These are phyloP conservation scores for Thielaviopsis punctulata DNA, from an alignment of 2,329 filamentous ascomycete species.

Conservation along the genomic window DNA sequence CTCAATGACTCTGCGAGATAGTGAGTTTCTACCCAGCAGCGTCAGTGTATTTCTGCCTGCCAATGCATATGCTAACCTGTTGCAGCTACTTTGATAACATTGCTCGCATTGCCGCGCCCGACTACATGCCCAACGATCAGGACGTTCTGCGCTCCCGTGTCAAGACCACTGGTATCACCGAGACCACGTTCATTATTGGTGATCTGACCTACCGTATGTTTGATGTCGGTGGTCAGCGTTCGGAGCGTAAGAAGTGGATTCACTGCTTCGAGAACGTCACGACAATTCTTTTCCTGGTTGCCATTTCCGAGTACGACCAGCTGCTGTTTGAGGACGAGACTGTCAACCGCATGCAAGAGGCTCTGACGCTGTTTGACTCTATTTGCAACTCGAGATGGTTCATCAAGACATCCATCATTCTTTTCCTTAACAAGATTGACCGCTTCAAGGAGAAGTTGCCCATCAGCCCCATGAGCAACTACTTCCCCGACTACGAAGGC, in stretches of 20 bases:
- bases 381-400: constrained; percentile 85
- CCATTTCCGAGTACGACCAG: constrained; percentile 92
- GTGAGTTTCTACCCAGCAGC: constrained; percentile 31
- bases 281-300: constrained; percentile 80
- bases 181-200: constrained; percentile 83
- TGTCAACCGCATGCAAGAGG: constrained; percentile 87
- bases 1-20: constrained; percentile 92
- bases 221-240: constrained; percentile 80
- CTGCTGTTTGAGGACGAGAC: constrained; percentile 92
- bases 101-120: constrained; percentile 55
- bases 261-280: constrained; percentile 93
- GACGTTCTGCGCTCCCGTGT: constrained; percentile 82
- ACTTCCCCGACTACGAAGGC: constrained; percentile 84
- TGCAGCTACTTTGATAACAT: constrained; percentile 66
- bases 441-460: constrained; percentile 75
- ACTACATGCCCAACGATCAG: constrained; percentile 82
- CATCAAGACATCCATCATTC: constrained; percentile 74
- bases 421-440: constrained; percentile 85
- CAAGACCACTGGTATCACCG: constrained; percentile 87
- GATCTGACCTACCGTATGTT: constrained; percentile 95
- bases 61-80: background rate
- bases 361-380: constrained; percentile 70
- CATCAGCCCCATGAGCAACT: constrained; percentile 70
- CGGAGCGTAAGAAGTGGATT: constrained; percentile 94
- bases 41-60: background rate